Evolutionary conservation across 805 yeast species (phyloP), one percentile per base, ranked within the genome.

Genomic region (Yamadazyma paraphyllophila): DNA sequence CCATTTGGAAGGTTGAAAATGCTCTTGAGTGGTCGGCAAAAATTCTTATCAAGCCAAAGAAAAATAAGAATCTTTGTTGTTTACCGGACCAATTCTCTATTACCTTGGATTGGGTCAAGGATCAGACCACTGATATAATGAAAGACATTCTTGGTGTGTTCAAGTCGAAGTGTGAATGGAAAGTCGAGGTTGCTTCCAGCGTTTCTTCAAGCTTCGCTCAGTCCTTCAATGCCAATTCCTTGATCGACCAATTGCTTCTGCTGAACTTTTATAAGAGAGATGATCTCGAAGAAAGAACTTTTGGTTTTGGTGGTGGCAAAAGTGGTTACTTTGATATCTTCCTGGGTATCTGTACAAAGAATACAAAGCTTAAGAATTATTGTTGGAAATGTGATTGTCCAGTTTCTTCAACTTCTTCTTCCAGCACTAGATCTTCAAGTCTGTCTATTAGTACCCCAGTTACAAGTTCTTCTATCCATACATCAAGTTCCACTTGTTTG

Each of bases 21-120:
- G 40, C 48, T 41, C 49, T 53, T 34, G 41, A 56, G 46, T 60
- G 65, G 65, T 46, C 62, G 31, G 53, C 57, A 16, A 44, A 57
- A 16, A 44, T 62, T 39, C 36, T 57, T 7, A 54, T 62, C 16
- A 49, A 55, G 41, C 59, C 64, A 30, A 44, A 46, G 17, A 40
- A 37, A 30, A 40, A 50, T 15, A 33, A 44, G 14, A 55, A 54
- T 30, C 49, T 51, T 44, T 56, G 56, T 53, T 60, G 65, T 53
- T 56, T 61, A 41, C 66, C 65, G 29, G 43, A 48, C 26, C 51
- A 48, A 30, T 59, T 61, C 47, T 47, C 49, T 13, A 55, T 61
- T 41, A 33, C 46, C n/a, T 47, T 47, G 38, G 49, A 47, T 7
- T 50, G 50, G 53, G 15, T 34, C 16, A 26, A 26, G 17, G 44